These are phyloP conservation scores for Penicillium sp. DNA, from an alignment of 2,329 filamentous ascomycete species.

Conservation along the genomic window DNA sequence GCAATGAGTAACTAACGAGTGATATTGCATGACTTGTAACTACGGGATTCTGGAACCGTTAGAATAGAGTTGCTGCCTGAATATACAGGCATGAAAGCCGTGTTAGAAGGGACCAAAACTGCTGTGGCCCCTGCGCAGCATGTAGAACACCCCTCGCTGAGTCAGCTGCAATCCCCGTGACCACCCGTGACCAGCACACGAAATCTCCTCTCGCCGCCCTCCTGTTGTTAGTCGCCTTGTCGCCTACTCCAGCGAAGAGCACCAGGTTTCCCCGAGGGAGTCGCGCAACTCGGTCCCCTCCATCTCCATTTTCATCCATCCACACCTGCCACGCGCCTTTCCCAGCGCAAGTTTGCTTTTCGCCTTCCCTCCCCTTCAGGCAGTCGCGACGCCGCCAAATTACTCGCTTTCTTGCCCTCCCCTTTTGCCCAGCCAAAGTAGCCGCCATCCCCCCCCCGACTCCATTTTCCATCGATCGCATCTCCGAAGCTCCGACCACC, in stretches of 20 bases:
- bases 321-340: constrained; percentile 38
- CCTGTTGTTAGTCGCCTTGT: constrained; percentile 39
- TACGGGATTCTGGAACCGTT: too few species aligned
- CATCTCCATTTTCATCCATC: constrained; percentile 45
- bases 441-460: constrained; percentile 20
- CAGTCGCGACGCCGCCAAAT: constrained; percentile 27
- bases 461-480: constrained; percentile 33
- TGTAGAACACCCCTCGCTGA: constrained; percentile 24
- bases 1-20: neutral
- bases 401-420: constrained; percentile 27
- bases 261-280: constrained; percentile 44
- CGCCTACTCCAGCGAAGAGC: constrained; percentile 35
- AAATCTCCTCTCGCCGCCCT: constrained; percentile 42
- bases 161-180: constrained; percentile 31
- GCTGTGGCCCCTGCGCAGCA: neutral
- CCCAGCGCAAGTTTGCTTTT: constrained; percentile 33
- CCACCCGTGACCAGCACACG: constrained; percentile 32
- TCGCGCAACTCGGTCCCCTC: constrained; percentile 46
- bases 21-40: neutral
- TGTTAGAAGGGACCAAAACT: neutral
- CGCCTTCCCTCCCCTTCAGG: constrained; percentile 25
- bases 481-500: constrained; percentile 31
- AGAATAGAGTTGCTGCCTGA: neutral
- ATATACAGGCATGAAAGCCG: neutral
- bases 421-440: constrained; percentile 27